Conservation (phyloP, 1,139 yeast genomes). For the Debaryomyces udenii region DNA sequence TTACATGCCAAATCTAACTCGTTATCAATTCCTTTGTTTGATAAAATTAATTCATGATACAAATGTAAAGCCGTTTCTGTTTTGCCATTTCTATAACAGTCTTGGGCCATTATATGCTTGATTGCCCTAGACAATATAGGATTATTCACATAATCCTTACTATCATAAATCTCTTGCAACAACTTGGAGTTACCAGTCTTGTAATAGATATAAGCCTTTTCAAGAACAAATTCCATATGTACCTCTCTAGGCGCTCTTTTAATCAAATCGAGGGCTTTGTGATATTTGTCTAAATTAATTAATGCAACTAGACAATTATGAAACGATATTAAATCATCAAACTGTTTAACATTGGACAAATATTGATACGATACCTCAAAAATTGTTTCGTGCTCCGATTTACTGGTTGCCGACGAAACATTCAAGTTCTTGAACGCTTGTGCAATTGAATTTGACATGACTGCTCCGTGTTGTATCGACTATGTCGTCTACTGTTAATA, state of each 20-base stretch:
- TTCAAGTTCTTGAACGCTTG: slow-evolving; percentile 48
- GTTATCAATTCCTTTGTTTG: slow-evolving; percentile 36
- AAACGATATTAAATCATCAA: slow-evolving; percentile 54
- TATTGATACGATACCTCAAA: slow-evolving; percentile 47
- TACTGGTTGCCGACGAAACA: slow-evolving; percentile 28
- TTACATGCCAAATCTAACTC: slow-evolving; percentile 66
- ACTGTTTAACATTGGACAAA: slow-evolving; percentile 43
- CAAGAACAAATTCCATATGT: slow-evolving; percentile 47
- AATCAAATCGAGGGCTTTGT: slow-evolving; percentile 54
- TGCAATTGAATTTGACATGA: slow-evolving; percentile 44
- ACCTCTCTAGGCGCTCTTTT: slow-evolving; percentile 41
- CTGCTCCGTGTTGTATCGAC: neutral
- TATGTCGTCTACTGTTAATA: neutral
- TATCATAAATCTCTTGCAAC: slow-evolving; percentile 44
- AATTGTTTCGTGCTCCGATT: slow-evolving; percentile 42
- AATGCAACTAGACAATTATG: slow-evolving; percentile 68
- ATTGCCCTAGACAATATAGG: slow-evolving; percentile 49
- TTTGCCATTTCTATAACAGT: slow-evolving; percentile 68
- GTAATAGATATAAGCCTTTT: slow-evolving; percentile 71
- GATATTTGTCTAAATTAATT: slow-evolving; percentile 72
- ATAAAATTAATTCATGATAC: slow-evolving; percentile 55
- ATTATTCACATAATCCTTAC: slow-evolving; percentile 23
- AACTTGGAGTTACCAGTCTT: slow-evolving; percentile 54
- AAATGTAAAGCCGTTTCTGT: slow-evolving; percentile 55
- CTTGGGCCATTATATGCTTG: slow-evolving; percentile 81